Evolutionary conservation across 2,329 filamentous ascomycete species (phyloP).

Genomic region (Fusarium odoratissimum): DNA sequence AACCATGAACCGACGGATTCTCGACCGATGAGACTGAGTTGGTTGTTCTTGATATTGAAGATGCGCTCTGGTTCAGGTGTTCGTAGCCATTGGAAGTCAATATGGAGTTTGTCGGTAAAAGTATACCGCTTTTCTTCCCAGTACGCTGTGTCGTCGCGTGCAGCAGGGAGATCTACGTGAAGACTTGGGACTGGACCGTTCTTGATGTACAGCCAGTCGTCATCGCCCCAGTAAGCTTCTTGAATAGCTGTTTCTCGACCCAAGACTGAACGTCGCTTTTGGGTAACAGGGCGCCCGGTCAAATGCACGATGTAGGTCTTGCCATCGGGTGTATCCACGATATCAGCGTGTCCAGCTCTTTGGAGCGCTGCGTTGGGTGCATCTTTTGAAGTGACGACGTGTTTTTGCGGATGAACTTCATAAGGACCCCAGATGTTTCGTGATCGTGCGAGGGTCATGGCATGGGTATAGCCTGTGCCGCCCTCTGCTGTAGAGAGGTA

Average conservation of each 20-base stretch:
- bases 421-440: constrained; percentile 70
- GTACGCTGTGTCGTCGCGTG: constrained; percentile 60
- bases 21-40: constrained; percentile 61
- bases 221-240: constrained; percentile 67
- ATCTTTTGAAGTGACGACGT: constrained; percentile 66
- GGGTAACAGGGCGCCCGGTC: constrained; percentile 61
- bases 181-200: constrained; percentile 66
- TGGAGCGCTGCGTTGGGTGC: constrained; percentile 62
- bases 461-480: constrained; percentile 70
- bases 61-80: constrained; percentile 67
- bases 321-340: constrained; percentile 65
- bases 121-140: constrained; percentile 63
- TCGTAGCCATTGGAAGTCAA: constrained; percentile 68
- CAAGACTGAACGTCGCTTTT: constrained; percentile 63
- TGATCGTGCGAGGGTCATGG: constrained; percentile 67
- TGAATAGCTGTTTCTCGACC: constrained; percentile 69
- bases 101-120: constrained; percentile 58
- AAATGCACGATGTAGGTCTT: constrained; percentile 66
- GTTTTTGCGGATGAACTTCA: constrained; percentile 67
- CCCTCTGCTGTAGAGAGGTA: constrained; percentile 71
- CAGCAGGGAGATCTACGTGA: constrained; percentile 61
- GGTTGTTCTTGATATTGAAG: constrained; percentile 54
- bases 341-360: constrained; percentile 64
- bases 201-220: constrained; percentile 73
- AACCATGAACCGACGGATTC: constrained; percentile 69